These are phyloP conservation scores for Coffea eugenioides DNA, from an alignment of 257 asterid species.

Conservation along the genomic window DNA sequence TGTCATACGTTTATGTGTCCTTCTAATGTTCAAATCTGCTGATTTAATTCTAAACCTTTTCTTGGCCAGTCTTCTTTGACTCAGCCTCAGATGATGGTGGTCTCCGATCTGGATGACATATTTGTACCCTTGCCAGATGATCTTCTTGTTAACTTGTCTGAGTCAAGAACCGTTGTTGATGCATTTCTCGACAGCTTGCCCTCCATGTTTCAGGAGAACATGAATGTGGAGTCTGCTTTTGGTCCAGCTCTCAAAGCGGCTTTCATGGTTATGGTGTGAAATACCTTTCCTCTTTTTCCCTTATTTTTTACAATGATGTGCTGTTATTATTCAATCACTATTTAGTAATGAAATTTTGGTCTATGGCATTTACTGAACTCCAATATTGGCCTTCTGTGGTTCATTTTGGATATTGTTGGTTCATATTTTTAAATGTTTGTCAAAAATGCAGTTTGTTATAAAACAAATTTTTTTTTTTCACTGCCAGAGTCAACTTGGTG, in stretches of 20 bases:
- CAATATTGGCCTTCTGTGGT: neutral
- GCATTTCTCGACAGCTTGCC: conserved; percentile 96
- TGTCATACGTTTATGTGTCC: neutral
- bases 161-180: conserved; percentile 88
- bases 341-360: neutral
- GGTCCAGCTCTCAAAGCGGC: conserved; percentile 98
- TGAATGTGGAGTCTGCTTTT: conserved; percentile 97
- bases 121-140: conserved; percentile 65
- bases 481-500: conserved; percentile 92
- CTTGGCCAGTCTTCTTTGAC: conserved; percentile 28
- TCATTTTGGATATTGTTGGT: neutral
- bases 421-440: neutral
- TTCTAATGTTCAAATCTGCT: conserved; percentile 3
- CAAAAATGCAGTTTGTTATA: conserved; percentile 4
- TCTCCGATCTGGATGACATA: conserved; percentile 32
- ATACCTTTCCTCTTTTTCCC: neutral
- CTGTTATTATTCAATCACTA: neutral
- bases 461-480: conserved; percentile 20
- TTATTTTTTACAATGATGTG: neutral
- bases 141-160: conserved; percentile 95
- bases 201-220: conserved; percentile 81
- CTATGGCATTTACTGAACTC: neutral
- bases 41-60: conserved; percentile 38
- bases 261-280: conserved; percentile 88
- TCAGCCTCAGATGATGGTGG: conserved; percentile 37